Evolutionary conservation across 2,329 filamentous ascomycete species (phyloP), one percentile per base, ranked within the genome.

Genomic region (Trichoderma breve): DNA sequence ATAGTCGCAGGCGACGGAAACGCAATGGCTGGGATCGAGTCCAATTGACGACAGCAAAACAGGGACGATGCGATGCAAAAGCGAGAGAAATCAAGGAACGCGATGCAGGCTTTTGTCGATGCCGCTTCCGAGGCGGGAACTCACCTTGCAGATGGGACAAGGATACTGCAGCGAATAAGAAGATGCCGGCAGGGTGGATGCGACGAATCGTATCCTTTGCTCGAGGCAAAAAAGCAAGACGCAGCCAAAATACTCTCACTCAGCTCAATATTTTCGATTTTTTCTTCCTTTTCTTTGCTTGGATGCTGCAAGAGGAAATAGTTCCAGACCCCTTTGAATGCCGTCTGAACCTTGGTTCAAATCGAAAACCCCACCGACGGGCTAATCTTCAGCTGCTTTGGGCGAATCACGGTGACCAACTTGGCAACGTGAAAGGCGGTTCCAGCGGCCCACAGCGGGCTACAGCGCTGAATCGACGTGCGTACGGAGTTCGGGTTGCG

Each of bases 391-490:
- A 36, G 43, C 32, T 58, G 53, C 67, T 74, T 77, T 24, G 76
- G 76, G 75, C 76, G 75, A 78, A 78, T 78, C 74, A 76, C 39
- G 68, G 70, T 55, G 67, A n/a, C 65, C 39, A 32, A 36, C 62
- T 67, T 32, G 21, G 71, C 70, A 78, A 78, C 76, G 77, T 78
- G 76, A 72, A 64, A 73, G 70, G 55, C 32, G 36, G n/a, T 32
- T 51, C 58, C 62, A 60, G 69, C 36, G 47, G 65, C 71, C 70
- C 62, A 57, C 61, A 63, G 64, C 62, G 58, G 43, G 30, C 53
- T 55, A 57, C 60, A 63, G 64, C 70, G 72, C 64, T 67, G 39
- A 3, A 14, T 14, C 2, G 26, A 30, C 36, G 28, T 60, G 36
- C 36, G 8, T 30, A 51, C 65, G 63, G 39, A 63, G 36, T 18